These are phyloP conservation scores for Phytophthora pseudosyringae DNA, from an alignment of 352 stramenopile genomes.

Conservation along the genomic window DNA sequence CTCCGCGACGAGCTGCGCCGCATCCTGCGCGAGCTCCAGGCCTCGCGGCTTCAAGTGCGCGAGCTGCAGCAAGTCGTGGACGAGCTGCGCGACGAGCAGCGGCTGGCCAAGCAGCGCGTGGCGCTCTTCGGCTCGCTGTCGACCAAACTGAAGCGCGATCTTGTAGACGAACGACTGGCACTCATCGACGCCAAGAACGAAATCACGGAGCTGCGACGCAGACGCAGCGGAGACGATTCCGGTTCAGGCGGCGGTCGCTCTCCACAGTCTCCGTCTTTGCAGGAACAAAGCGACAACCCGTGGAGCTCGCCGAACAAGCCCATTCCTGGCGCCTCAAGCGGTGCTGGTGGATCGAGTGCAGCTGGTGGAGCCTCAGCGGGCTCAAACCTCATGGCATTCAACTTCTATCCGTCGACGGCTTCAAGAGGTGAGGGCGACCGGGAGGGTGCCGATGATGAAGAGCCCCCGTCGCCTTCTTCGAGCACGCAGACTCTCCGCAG, in stretches of 20 bases:
- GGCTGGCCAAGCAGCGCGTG: slow-evolving; percentile 53
- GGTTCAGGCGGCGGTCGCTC: slow-evolving; percentile 28
- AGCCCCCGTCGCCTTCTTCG: slow-evolving; percentile 55
- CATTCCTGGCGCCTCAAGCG: slow-evolving; percentile 20
- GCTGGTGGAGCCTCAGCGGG: slow-evolving; percentile 20
- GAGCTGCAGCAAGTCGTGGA: slow-evolving; percentile 55
- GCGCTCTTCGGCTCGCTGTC: slow-evolving; percentile 62
- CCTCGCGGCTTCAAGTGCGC: slow-evolving; percentile 37
- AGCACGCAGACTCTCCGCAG: slow-evolving; percentile 67
- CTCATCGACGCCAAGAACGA: slow-evolving; percentile 79
- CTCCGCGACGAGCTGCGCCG: slow-evolving; percentile 34
- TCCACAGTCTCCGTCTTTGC: slow-evolving; percentile 40
- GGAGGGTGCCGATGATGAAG: slow-evolving; percentile 53
- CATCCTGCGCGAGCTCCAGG: slow-evolving; percentile 40
- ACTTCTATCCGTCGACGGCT: slow-evolving; percentile 60
- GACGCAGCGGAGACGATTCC: slow-evolving; percentile 31
- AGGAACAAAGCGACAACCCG: slow-evolving; percentile 48
- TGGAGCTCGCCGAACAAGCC: slow-evolving; percentile 58
- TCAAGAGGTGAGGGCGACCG: slow-evolving; percentile 33
- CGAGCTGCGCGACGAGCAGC: slow-evolving; percentile 64
- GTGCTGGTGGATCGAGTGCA: slow-evolving; percentile 18
- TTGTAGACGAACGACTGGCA: slow-evolving; percentile 79
- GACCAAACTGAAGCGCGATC: slow-evolving; percentile 72
- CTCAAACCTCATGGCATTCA: slow-evolving; percentile 58
- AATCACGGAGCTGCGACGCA: slow-evolving; percentile 54